A percentile compares a stretch with the other conserved stretches of the same genome.
These are phyloP conservation scores for Rutstroemia sp. DNA, from an alignment of 2,329 filamentous ascomycete genomes.

Conservation along the genomic window DNA sequence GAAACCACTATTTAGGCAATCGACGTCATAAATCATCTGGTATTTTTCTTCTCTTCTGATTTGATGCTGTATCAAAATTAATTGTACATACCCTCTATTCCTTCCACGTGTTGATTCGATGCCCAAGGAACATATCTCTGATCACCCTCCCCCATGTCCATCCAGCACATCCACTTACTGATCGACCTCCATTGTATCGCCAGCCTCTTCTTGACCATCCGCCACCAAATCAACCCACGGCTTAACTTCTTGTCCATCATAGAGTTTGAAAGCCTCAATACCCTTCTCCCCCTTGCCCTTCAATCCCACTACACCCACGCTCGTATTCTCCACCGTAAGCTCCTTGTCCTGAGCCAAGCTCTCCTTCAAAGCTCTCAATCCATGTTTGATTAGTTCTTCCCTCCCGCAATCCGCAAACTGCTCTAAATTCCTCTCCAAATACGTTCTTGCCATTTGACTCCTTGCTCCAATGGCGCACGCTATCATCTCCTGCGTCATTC, in stretches of 20 bases:
- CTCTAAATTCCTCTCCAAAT: slow-evolving; percentile 87
- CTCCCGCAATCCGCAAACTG: slow-evolving; percentile 67
- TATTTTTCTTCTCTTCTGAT: not conserved
- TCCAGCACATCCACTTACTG: slow-evolving; percentile 13
- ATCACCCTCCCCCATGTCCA: not conserved
- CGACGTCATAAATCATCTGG: not conserved
- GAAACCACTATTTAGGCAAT: not conserved
- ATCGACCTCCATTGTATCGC: slow-evolving; percentile 42
- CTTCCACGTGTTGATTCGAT: not conserved
- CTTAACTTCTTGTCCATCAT: slow-evolving; percentile 80
- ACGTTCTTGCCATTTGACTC: slow-evolving; percentile 96
- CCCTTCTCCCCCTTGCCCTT: slow-evolving; percentile 42
- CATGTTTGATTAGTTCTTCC: slow-evolving; percentile 87
- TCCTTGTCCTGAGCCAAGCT: slow-evolving; percentile 95
- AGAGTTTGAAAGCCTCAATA: slow-evolving; percentile 79
- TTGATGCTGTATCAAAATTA: not conserved
- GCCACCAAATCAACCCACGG: slow-evolving; percentile 73
- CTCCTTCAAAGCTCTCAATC: slow-evolving; percentile 86
- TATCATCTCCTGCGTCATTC: slow-evolving; percentile 94
- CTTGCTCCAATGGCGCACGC: slow-evolving; percentile 94
- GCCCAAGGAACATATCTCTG: too few relatives aligned
- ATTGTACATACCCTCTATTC: slow-evolving; percentile 13
- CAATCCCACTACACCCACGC: slow-evolving; percentile 73
- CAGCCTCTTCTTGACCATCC: slow-evolving; percentile 43
- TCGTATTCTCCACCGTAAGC: slow-evolving; percentile 94